Percentiles rank a stretch among this genome's conserved stretches.
Conservation (phyloP, 2,329 filamentous ascomycete species). For the Penicillium sp. region DNA sequence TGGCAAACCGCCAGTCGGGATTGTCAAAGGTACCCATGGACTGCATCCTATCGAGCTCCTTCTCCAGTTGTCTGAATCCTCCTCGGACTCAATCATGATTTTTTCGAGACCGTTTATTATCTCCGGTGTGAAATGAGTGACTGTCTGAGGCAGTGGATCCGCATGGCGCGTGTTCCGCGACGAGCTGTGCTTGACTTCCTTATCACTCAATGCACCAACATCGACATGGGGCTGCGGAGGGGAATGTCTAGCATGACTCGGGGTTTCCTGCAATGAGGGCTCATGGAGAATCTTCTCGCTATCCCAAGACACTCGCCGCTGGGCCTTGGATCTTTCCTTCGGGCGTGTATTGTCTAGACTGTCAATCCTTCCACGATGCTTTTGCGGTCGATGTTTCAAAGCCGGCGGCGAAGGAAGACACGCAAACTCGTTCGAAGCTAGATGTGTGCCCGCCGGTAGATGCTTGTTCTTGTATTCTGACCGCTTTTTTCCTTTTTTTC, state of each 20-base stretch:
- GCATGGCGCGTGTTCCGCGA: constrained; percentile 10
- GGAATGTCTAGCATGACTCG: constrained; percentile 5
- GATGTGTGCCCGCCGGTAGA: constrained; percentile 29
- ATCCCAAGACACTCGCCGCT: constrained; percentile 38
- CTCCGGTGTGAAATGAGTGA: constrained; percentile 35
- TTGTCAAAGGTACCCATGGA: constrained; percentile 34
- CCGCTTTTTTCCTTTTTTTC: constrained; percentile 31
- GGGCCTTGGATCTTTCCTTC: constrained; percentile 26
- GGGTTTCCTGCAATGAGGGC: constrained; percentile 12
- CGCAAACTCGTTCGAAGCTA: constrained; percentile 24
- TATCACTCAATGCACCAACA: constrained; percentile 18
- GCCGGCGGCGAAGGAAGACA: constrained; percentile 37
- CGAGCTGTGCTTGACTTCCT: constrained; percentile 13
- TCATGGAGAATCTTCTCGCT: constrained; percentile 34
- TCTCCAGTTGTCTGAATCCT: constrained; percentile 37
- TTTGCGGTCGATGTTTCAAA: constrained; percentile 38
- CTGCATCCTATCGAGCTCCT: constrained; percentile 37
- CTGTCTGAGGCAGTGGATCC: constrained; percentile 26
- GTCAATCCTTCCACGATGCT: constrained; percentile 31
- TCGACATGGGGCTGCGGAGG: constrained; percentile 12
- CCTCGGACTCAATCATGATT: constrained; percentile 33
- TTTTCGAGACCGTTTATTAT: constrained; percentile 36
- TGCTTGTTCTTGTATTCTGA: constrained; percentile 31
- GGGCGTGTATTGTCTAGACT: constrained; percentile 17
- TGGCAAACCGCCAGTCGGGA: constrained; percentile 37